Evolutionary conservation across 805 yeast genomes (phyloP), one percentile per base, ranked within the genome.

Genomic region (Spathaspora girioi): DNA sequence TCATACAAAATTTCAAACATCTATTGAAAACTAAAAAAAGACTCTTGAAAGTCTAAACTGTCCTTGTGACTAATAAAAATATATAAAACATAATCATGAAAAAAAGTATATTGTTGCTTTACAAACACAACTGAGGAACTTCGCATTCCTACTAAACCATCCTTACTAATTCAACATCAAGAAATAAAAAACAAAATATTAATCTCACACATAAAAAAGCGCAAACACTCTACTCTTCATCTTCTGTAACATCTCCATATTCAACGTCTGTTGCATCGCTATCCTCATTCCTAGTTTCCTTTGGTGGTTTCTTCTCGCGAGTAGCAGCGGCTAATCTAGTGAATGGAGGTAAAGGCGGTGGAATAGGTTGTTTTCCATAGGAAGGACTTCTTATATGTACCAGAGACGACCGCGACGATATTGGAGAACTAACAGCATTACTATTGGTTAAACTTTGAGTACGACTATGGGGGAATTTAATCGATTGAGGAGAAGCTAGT

Each of bases 401-500:
- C 19, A 68, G 64, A 10, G 66, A 58, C 27, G 68, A 56, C 19
- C 69, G 49, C 14, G 65, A 58, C 43, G 58, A 57, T 17, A 45
- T 50, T 7, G 59, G 63, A 2, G 62, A 52, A 10, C 38, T 48
- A 14, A 49, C 42, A 15, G 45, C 32, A 29, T 23, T 29, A 19
- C 2, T 45, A 38, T 66, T 48, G 44, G 50, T 55, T 23, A 65
- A 56, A 54, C 69, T 67, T 20, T 59, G 68, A 31, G 52, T 69
- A 56, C 68, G 65, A 44, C 67, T 61, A 54, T 67, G 70, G 14
- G 56, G 27, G 44, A 64, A 65, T 46, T 67, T 68, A 40, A 59
- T 55, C 15, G 67, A 49, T 56, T 70, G 76, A 2, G 85, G 84
- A 1, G 83, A 78, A 7, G 84, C 73, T 41, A 81, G 67, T 38